Evolutionary conservation across 768 basidiomycete genomes (phyloP).

Genomic region (Hericium coralloides): DNA sequence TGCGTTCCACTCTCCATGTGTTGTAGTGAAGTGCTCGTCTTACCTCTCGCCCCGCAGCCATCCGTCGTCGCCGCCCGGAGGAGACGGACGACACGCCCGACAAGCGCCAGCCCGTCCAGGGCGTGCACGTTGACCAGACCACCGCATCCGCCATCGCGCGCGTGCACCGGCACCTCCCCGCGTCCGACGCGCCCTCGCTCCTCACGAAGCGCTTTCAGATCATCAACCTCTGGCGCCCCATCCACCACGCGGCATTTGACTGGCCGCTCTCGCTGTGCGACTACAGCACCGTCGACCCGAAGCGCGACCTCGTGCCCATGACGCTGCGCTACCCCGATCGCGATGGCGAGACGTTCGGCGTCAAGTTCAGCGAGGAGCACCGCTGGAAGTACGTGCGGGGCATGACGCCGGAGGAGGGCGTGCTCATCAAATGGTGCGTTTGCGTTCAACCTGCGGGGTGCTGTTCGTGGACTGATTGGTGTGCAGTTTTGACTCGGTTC

Average conservation of each 20-base stretch:
- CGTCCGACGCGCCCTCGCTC: constrained; percentile 27
- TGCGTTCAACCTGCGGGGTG: not conserved
- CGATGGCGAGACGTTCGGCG: constrained; percentile 34
- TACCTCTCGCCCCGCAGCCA: constrained; percentile 22
- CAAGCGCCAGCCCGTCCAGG: constrained; percentile 34
- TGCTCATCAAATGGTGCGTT: constrained; percentile 38
- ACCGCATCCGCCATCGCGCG: constrained; percentile 28
- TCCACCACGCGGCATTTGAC: constrained; percentile 35
- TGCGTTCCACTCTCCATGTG: constrained; percentile 22
- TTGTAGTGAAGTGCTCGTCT: not conserved
- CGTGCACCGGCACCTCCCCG: constrained; percentile 35
- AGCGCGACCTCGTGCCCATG: constrained; percentile 29
- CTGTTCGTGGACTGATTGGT: not conserved
- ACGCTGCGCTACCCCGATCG: constrained; percentile 32
- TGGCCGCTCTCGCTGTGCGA: constrained; percentile 43
- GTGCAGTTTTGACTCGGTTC: constrained; percentile 24
- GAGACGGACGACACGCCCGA: constrained; percentile 27
- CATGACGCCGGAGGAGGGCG: constrained; percentile 36
- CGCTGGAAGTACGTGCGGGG: constrained; percentile 38
- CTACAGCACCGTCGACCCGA: constrained; percentile 30
- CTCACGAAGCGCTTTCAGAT: constrained; percentile 41
- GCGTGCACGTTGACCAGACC: constrained; percentile 41
- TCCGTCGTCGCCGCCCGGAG: constrained; percentile 32
- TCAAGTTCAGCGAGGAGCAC: constrained; percentile 30
- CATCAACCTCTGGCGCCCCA: constrained; percentile 48